Evolutionary conservation across 2,329 filamentous ascomycete genomes (phyloP).

Genomic region (Exophiala dermatitidis): DNA sequence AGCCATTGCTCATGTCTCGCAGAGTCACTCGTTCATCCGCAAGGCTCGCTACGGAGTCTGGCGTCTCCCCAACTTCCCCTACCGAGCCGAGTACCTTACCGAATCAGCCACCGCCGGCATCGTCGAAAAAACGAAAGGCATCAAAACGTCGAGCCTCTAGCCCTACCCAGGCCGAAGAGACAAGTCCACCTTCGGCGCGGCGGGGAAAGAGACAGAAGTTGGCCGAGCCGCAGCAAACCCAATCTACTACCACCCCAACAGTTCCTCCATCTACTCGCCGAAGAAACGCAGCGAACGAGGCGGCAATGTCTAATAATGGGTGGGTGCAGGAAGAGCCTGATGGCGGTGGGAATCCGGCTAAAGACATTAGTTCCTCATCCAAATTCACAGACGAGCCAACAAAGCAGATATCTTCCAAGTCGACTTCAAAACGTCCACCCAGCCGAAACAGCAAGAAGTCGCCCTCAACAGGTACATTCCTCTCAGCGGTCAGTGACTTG

Average conservation of each 20-base stretch:
- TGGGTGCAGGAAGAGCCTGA: slow-evolving; percentile 7
- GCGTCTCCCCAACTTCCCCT: slow-evolving; percentile 37
- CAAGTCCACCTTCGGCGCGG: slow-evolving; percentile 38
- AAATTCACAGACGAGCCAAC: slow-evolving; percentile 59
- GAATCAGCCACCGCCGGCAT: slow-evolving; percentile 37
- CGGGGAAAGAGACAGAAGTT: slow-evolving; percentile 64
- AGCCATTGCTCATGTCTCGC: slow-evolving; percentile 74
- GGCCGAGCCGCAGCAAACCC: slow-evolving; percentile 44
- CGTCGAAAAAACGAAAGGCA: slow-evolving; percentile 64
- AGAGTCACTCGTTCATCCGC: slow-evolving; percentile 94
- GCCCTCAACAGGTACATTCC: slow-evolving; percentile 44
- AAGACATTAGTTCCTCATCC: slow-evolving; percentile 50
- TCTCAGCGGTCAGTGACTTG: slow-evolving; percentile 29
- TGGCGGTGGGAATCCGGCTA: slow-evolving; percentile 15
- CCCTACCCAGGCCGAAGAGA: slow-evolving; percentile 33
- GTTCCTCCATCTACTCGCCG: slow-evolving; percentile 14
- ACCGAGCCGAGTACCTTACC: slow-evolving; percentile 18
- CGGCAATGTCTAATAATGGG: slow-evolving; percentile 32
- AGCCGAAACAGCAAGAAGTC: slow-evolving; percentile 64
- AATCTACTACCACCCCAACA: slow-evolving; percentile 30
- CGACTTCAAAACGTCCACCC: slow-evolving; percentile 60
- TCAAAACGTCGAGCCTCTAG: slow-evolving; percentile 47
- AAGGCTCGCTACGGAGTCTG: slow-evolving; percentile 68
- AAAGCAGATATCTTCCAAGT: slow-evolving; percentile 48
- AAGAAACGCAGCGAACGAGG: slow-evolving; percentile 14